Base-by-base conservation (phyloP, 305 asterid genomes). In the Plantago lanceolata region DNA sequence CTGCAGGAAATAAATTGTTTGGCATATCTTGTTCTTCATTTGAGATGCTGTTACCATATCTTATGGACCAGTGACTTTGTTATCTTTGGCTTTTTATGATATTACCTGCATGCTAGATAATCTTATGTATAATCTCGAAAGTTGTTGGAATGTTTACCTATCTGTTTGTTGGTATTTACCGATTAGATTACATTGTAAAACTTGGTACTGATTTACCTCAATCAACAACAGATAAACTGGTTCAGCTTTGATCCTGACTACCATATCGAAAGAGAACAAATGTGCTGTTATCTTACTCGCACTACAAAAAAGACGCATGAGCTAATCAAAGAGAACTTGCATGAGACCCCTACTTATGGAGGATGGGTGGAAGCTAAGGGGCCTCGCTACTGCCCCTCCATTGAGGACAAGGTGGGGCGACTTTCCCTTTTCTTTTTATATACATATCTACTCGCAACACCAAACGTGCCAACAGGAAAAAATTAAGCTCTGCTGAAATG, bases 361-460 rank as follows among this genome's bases (percentile, higher is more conserved):
- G 99, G 99, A 67, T 93, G 99, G 99, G 97, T 93, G 68, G 96
- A 85, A 76, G 94, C 99, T 51, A 93, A 88, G 85, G 99, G 99
- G 65, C 99, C 99, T 75, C 89, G 99, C 74, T 93, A 93, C 83
- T 93, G 99, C 90, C 99, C 99, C 68, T 84, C 99, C 68, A 93
- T 93, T 65, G 99, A 93, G 81, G 99, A 93, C 69, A 93, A 93
- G 94, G 99, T 93, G 71, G 12, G 73, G 61, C 49, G 33, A 26
- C n/a, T 40, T 40, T 40, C 45, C 13, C 45, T 7, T 37, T 37
- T 13, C 9, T 37, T n/a, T n/a, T n/a, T n/a, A n/a, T n/a, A n/a
- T 37, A 37, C 9, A 33, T 33, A 33, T 33, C 0, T 37, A 37
- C 14, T 37, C 44, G 2, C 12, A 37, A 35, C 1, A 35, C 43